A percentile compares a stretch with the other conserved stretches of the same genome.
phyloP scores from a whole-genome alignment of 768 basidiomycete species.

The Panus rudis region DNA sequence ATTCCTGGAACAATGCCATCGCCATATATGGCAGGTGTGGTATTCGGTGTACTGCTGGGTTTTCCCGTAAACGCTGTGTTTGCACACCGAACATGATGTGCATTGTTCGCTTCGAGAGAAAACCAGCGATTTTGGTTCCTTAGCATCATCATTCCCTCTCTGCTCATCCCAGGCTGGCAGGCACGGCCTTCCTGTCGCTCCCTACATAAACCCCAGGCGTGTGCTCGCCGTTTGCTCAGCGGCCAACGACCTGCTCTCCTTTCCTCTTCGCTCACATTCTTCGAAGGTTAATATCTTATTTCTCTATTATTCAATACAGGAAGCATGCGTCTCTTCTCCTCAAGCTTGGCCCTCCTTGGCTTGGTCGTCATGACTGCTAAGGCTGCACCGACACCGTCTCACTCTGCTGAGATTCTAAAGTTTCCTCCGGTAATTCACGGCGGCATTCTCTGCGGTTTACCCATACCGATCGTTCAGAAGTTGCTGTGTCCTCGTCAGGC shows the following conservation, averaged over 20 bases:
- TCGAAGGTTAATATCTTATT: too few relatives aligned
- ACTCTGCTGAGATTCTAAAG: constrained; percentile 14
- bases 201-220: too few relatives aligned
- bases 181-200: constrained; percentile 8
- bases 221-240: too few relatives aligned
- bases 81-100: constrained; percentile 1
- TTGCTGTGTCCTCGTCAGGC: constrained; percentile 36
- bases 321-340: too few relatives aligned
- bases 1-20: constrained; percentile 9
- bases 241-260: too few relatives aligned
- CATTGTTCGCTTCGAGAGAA: not conserved
- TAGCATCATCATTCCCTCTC: constrained; percentile 4
- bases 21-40: constrained; percentile 10
- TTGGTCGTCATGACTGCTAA: constrained; percentile 5
- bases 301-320: too few relatives aligned
- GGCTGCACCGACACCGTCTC: constrained; percentile 9
- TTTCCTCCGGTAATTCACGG: constrained; percentile 32
- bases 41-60: constrained; percentile 7
- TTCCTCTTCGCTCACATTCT: too few relatives aligned
- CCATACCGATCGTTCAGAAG: constrained; percentile 30
- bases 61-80: constrained; percentile 4
- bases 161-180: constrained; percentile 8
- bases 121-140: constrained; percentile 11
- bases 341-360: constrained; percentile 2
- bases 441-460: constrained; percentile 40